Percentiles rank a stretch among this genome's conserved stretches.
Evolutionary conservation across 768 basidiomycete genomes (phyloP).

Genomic region (Serendipita sp.): DNA sequence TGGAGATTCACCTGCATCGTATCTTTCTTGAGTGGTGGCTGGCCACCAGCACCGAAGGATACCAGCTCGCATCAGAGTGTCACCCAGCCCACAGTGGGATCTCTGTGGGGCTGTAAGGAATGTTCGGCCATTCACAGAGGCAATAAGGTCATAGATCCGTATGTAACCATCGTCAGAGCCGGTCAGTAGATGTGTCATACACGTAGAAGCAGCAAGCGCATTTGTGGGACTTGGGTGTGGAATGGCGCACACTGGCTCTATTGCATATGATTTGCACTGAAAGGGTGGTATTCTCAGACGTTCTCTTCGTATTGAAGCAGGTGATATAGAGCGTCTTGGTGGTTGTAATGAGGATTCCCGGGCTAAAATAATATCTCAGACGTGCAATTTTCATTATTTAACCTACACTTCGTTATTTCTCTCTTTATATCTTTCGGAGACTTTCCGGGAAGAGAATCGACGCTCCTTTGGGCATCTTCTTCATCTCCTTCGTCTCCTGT

Average conservation of each 20-base stretch:
- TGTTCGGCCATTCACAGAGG: conserved; percentile 72
- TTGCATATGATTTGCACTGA: conserved; percentile 42
- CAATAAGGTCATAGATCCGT: conserved; percentile 79
- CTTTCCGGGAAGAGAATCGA: neutral
- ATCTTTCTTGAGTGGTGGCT: conserved; percentile 18
- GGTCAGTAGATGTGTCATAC: conserved; percentile 77
- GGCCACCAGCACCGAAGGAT: conserved; percentile 78
- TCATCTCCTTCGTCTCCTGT: conserved; percentile 3
- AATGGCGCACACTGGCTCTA: conserved; percentile 83
- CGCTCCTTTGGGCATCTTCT: neutral
- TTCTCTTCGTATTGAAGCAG: conserved; percentile 35
- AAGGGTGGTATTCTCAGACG: conserved; percentile 21
- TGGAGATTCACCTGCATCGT: conserved; percentile 30
- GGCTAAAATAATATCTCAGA: neutral
- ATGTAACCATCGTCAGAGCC: conserved; percentile 91
- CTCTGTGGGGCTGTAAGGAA: conserved; percentile 79
- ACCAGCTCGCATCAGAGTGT: conserved; percentile 80
- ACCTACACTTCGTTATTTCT: neutral
- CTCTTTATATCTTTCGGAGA: neutral
- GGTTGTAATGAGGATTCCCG: conserved; percentile 7
- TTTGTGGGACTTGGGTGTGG: conserved; percentile 81
- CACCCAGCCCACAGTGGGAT: conserved; percentile 77
- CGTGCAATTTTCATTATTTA: neutral
- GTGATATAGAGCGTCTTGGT: conserved; percentile 30
- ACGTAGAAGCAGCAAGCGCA: conserved; percentile 68